Evolutionary conservation across 345 rosid species (phyloP), one percentile per base, ranked within the genome.

Genomic region (Eucalyptus globulus): DNA sequence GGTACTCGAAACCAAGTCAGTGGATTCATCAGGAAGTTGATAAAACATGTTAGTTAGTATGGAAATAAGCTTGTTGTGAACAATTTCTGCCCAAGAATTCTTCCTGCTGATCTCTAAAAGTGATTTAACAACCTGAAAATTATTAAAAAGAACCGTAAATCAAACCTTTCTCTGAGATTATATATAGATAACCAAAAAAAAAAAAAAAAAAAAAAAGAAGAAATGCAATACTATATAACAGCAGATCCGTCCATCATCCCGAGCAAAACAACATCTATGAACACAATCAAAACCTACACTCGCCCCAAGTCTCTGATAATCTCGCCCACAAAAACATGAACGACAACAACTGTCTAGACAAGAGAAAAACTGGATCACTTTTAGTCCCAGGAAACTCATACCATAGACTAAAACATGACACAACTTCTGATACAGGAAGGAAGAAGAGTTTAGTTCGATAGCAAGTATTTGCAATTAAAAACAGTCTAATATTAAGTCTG

Each of bases 41-140:
- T 96, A 98, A 90, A 97, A 95, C 99, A 97, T 98, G 93, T 98
- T 97, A 65, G 96, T 92, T 91, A 98, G 93, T 93, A 98, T 95
- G 93, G 96, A 95, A 91, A 95, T 90, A 91, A 98, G 99, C 94
- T 95, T 98, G 94, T 95, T 96, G 91, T 97, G 98, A 93, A 98
- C 99, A 90, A 97, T 92, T 91, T 96, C 99, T 86, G 99, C 99
- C 99, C 99, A 98, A 81, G 96, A 97, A 92, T 97, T 95, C 88
- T 80, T 85, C 93, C 98, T 93, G 95, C 99, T 95, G 86, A 91
- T 91, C 93, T 91, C 93, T 90, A 98, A 89, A 86, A 98, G 94
- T 87, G 95, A 94, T 94, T 94, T 98, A 87, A 98, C 91, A 88
- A 97, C 99, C 99, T 98, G 95, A 91, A 91, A 87, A 88, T 50